These are phyloP conservation scores for Cyclotella choctawhatcheeana DNA, from an alignment of 108 stramenopile species.

Conservation along the genomic window DNA sequence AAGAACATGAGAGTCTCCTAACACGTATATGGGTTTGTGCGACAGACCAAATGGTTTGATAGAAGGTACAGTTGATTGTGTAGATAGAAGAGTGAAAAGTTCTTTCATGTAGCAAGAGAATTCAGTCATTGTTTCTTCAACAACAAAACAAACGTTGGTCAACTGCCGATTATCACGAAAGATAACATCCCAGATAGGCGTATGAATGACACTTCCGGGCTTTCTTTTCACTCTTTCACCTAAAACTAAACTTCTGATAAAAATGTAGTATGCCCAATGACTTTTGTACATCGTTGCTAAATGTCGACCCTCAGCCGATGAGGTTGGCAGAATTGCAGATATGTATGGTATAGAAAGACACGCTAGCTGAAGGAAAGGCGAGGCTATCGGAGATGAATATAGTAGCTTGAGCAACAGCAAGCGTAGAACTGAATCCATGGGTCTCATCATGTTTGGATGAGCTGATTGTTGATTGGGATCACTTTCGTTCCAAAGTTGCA, in stretches of 20 bases:
- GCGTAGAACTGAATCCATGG: constrained; percentile 42
- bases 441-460: not conserved
- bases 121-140: not conserved
- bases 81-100: not conserved
- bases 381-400: constrained; percentile 47
- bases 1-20: constrained; percentile 67
- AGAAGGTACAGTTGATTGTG: constrained; percentile 5
- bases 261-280: constrained; percentile 61
- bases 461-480: not conserved
- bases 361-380: constrained; percentile 45
- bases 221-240: constrained; percentile 56
- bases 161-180: not conserved
- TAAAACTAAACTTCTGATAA: constrained; percentile 54
- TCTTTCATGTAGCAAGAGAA: constrained; percentile 3
- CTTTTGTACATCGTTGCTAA: constrained; percentile 52
- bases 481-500: constrained; percentile 47
- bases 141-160: too few relatives aligned
- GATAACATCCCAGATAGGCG: constrained; percentile 57
- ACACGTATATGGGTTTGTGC: constrained; percentile 46
- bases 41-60: not conserved
- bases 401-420: constrained; percentile 58
- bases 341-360: constrained; percentile 44
- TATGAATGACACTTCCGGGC: constrained; percentile 30
- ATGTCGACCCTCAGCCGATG: constrained; percentile 31
- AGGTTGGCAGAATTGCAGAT: constrained; percentile 19